Base-by-base conservation (phyloP, 2,329 filamentous ascomycete species). In the Trichoderma brevicompactum region DNA sequence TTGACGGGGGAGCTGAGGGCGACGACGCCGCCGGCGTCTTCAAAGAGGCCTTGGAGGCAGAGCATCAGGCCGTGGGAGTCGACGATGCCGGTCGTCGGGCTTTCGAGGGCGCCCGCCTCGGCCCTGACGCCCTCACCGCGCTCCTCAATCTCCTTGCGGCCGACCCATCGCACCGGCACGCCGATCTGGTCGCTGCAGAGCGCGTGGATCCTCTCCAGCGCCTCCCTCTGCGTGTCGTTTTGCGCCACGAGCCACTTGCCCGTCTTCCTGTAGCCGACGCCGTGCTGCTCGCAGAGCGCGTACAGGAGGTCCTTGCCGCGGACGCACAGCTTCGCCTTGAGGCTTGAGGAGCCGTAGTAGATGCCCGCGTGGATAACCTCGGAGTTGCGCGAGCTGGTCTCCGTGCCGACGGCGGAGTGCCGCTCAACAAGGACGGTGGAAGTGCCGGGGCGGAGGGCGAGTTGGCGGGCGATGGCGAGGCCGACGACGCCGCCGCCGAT, bases 201-300 rank as follows among this genome's bases (percentile, higher is more conserved):
- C 9, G 73, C 74, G 68, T 84, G 78, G 19, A 90, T 77, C 19
- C 73, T 75, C 69, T 88, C 78, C 2, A 85, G 85, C 50, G 86
- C 87, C n/a, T 80, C 83, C 74, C 86, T 84, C 80, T 98, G 92
- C 53, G 79, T 79, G 1, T 83, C 82, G 60, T 88, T 90, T 80
- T 98, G 95, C 0, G 94, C 94, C 1, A 98, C 91, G 72, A 98
- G 91, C 94, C 94, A 97, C 81, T 97, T 98, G 66, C 93, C 93
- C 28, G 88, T 91, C 74, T 89, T 89, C 62, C 83, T 83, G 78
- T 95, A 85, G 0, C 87, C 87, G 58, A 99, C 90, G 65, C 78
- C 77, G 72, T 91, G 81, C 65, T 79, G 79, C 5, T 80, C 78
- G 80, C 94, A 97, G 48, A 96, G 86, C 4, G 82, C 83, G 78